Evolutionary conservation across 2,329 filamentous ascomycete genomes (phyloP), one percentile per base, ranked within the genome.

Genomic region (Didymella lethalis): DNA sequence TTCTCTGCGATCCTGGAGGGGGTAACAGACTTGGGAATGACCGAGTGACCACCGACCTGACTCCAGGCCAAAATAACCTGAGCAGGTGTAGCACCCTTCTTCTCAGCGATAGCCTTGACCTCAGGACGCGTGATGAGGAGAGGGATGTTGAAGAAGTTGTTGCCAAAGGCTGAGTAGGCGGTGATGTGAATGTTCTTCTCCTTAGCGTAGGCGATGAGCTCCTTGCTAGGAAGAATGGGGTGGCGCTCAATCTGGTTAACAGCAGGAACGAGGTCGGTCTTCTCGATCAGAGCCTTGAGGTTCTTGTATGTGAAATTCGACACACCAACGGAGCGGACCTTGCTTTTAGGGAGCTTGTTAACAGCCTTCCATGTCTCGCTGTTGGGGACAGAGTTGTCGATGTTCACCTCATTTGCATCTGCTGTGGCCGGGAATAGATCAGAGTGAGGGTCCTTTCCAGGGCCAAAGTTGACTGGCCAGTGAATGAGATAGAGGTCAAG

Each of bases 401-500:
- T 72, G 58, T 70, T 67, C 41, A 81, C 73, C 69, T 90, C 83
- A 49, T 81, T 79, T 7, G 87, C 84, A 63, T 86, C 84, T 34
- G 84, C 86, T 25, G 64, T 67, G 10, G 60, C 60, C 28, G 69
- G 69, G 62, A 72, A 70, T 12, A 71, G 62, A 25, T 72, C 69
- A 4, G 68, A 69, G 64, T 72, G 69, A n/a, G 69, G 68, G 47
- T 81, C 75, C 28, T 80, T 78, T 20, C 83, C 81, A 7, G 67
- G 65, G 3, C 91, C 90, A 70, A 96, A 85, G 53, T 92, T 86
- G 64, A 95, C 87, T 65, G 93, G 92, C 85, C 95, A 96, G 83
- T 96, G 92, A 70, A 95, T 87, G 71, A 95, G 84, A 85, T 89
- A 96, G 66, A 96, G 86, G 78, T 96, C 92, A 78, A 96, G 93